A percentile compares a stretch with the other conserved stretches of the same genome.
phyloP scores from a whole-genome alignment of 371 early-diverging fungal species.

The Circinella minor region DNA sequence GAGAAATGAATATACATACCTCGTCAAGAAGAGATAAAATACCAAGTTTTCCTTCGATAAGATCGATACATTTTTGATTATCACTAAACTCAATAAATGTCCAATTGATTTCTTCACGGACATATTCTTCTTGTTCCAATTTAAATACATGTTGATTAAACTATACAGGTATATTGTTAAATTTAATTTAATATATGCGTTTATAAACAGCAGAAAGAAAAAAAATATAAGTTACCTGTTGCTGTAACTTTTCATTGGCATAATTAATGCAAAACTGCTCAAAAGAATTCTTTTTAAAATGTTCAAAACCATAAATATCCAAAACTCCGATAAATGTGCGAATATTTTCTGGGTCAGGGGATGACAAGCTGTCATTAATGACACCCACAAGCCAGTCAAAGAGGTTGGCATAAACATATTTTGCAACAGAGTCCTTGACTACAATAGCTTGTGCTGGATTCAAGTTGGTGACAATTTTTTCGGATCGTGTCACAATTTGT shows the following conservation, averaged over 20 bases:
- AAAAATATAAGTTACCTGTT: constrained; percentile 50
- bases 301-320: constrained; percentile 95
- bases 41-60: constrained; percentile 94
- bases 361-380: constrained; percentile 74
- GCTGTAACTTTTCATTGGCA: constrained; percentile 96
- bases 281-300: constrained; percentile 95
- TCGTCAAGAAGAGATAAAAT: constrained; percentile 95
- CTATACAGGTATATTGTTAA: constrained; percentile 5
- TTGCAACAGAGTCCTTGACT: constrained; percentile 88
- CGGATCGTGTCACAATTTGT: constrained; percentile 82
- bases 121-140: constrained; percentile 92
- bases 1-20: constrained; percentile 28
- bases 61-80: constrained; percentile 96
- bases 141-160: constrained; percentile 73
- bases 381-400: constrained; percentile 90
- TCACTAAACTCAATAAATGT: constrained; percentile 94
- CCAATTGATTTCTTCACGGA: constrained; percentile 88
- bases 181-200: not conserved
- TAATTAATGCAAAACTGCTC: constrained; percentile 99
- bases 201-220: not conserved
- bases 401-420: constrained; percentile 86
- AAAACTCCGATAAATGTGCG: constrained; percentile 87
- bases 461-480: constrained; percentile 80
- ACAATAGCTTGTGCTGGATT: constrained; percentile 72
- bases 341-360: constrained; percentile 45